Percentiles rank a stretch among this genome's conserved stretches.
Evolutionary conservation across 1,284 basidiomycete genomes (phyloP).

Genomic region (Heterobasidion occidentale): DNA sequence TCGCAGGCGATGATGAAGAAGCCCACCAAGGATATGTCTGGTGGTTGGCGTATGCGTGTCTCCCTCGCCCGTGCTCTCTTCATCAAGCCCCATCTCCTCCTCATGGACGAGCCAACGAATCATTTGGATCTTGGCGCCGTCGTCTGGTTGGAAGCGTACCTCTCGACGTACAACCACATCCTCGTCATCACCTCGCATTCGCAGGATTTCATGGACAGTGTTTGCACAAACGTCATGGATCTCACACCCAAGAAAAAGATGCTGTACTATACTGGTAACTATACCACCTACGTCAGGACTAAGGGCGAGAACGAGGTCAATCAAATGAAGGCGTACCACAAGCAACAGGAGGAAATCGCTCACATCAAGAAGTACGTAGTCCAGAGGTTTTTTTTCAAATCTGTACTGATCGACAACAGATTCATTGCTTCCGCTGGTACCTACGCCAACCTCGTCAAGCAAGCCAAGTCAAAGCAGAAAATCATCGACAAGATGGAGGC

Average conservation of each 20-base stretch:
- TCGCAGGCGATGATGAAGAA: conserved; percentile 88
- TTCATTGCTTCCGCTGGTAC: conserved; percentile 99
- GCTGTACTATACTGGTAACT: conserved; percentile 94
- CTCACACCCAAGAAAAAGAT: conserved; percentile 85
- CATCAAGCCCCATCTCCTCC: conserved; percentile 90
- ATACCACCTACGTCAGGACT: conserved; percentile 93
- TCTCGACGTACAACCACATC: conserved; percentile 98
- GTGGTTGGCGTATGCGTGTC: conserved; percentile 99
- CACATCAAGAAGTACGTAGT: conserved; percentile 87
- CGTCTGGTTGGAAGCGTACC: conserved; percentile 97
- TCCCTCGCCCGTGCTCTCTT: conserved; percentile 94
- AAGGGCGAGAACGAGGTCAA: conserved; percentile 97
- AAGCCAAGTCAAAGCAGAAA: conserved; percentile 99
- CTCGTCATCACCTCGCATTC: conserved; percentile 95
- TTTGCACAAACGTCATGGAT: conserved; percentile 98
- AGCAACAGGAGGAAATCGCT: conserved; percentile 97
- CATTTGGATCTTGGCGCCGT: conserved; percentile 96
- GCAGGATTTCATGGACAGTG: conserved; percentile 96
- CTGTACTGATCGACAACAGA: conserved; percentile 29
- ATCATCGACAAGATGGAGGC: conserved; percentile 99
- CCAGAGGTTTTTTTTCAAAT: conserved; percentile 6
- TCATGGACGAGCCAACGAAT: conserved; percentile 87
- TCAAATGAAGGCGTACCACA: conserved; percentile 98
- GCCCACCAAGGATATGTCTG: conserved; percentile 97
- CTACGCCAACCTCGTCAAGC: conserved; percentile 96